Evolutionary conservation across 768 basidiomycete species (phyloP).

Genomic region (Lenzites betulinus): DNA sequence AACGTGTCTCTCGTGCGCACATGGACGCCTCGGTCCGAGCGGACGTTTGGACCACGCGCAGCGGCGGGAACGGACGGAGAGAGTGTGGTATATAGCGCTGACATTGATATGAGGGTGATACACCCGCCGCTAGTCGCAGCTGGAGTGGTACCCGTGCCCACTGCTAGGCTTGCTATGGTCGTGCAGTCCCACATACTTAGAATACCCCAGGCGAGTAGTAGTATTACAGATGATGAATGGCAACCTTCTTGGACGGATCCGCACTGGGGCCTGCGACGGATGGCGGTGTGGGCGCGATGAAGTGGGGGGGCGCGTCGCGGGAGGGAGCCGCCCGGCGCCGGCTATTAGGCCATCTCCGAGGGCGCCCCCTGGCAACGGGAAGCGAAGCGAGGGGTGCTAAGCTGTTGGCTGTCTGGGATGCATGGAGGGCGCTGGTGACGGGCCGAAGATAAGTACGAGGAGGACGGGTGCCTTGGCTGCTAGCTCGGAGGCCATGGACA

Average conservation of each 20-base stretch:
- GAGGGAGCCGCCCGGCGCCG: not conserved
- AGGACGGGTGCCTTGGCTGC: not conserved
- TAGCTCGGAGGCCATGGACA: no score
- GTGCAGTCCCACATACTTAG: not conserved
- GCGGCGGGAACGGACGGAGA: conserved; percentile 1
- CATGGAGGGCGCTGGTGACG: not conserved
- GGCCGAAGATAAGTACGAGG: not conserved
- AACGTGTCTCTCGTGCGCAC: not conserved
- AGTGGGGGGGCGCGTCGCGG: not conserved
- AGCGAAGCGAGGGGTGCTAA: not conserved
- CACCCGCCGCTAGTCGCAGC: not conserved
- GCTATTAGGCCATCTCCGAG: no score
- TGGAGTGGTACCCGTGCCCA: no score
- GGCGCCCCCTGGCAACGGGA: no score
- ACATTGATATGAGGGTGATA: not conserved
- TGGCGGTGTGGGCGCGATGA: not conserved
- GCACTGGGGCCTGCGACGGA: not conserved
- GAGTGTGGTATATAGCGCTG: not conserved
- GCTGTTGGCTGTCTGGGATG: no score
- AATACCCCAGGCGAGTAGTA: not conserved
- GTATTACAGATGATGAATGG: not conserved
- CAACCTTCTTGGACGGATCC: not conserved
- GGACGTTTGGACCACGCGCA: not conserved
- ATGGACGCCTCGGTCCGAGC: no score
- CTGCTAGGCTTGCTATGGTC: no score